phyloP scores from a whole-genome alignment of 2,329 filamentous ascomycete species.

The Ophiobolus disseminans region DNA sequence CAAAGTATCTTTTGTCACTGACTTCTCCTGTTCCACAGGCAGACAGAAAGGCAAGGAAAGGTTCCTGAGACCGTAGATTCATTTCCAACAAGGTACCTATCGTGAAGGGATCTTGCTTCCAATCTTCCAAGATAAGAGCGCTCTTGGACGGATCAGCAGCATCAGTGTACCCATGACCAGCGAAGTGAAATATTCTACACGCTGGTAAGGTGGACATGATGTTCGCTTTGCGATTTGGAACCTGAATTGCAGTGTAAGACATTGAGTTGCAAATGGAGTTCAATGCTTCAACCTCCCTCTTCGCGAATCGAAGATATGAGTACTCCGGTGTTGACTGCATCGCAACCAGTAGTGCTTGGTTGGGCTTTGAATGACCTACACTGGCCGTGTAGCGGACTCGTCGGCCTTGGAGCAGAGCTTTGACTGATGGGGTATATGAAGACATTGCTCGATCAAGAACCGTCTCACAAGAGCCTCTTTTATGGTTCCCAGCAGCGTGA shows the following conservation, averaged over 20 bases:
- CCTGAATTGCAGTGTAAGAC: neutral
- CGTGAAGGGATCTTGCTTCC: neutral
- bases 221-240: neutral
- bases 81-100: neutral
- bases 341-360: neutral
- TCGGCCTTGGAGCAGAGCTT: neutral
- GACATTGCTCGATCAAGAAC: neutral
- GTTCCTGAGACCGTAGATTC: neutral
- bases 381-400: too few species aligned
- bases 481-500: neutral
- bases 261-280: neutral
- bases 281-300: neutral
- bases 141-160: neutral
- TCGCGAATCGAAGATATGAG: too few species aligned
- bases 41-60: conserved; percentile 16
- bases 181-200: neutral
- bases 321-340: neutral
- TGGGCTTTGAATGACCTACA: too few species aligned
- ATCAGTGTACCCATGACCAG: neutral
- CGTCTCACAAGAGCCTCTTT: neutral
- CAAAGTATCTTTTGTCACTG: conserved; percentile 26
- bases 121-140: neutral
- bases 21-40: conserved; percentile 26
- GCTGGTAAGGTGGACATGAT: neutral
- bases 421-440: neutral